These are phyloP conservation scores for Metahyphopichia silvanorum DNA, from an alignment of 805 yeast genomes.

Conservation along the genomic window DNA sequence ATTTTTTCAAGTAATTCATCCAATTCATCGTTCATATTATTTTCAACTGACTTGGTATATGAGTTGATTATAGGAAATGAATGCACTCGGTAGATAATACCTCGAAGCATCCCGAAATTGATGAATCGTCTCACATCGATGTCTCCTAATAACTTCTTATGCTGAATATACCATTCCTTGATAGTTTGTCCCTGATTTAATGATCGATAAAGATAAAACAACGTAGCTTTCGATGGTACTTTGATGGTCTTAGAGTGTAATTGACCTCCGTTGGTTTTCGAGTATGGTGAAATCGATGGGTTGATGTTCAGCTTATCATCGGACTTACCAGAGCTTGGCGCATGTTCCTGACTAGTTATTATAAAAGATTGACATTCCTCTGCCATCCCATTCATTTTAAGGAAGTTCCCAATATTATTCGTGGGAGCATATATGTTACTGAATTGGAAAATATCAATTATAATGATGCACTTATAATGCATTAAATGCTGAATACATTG, in stretches of 20 bases:
- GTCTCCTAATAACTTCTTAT: slow-evolving; percentile 52
- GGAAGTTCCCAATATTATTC: slow-evolving; percentile 64
- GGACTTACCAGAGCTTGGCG: neutral
- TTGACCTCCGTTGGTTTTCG: neutral
- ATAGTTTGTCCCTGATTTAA: slow-evolving; percentile 75
- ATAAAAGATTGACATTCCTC: slow-evolving; percentile 86
- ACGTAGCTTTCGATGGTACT: slow-evolving; percentile 60
- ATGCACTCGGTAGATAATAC: slow-evolving; percentile 76
- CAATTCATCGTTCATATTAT: slow-evolving; percentile 16
- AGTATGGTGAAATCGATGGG: neutral
- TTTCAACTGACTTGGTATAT: slow-evolving; percentile 36
- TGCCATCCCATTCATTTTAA: slow-evolving; percentile 61
- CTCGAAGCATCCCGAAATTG: slow-evolving; percentile 81
- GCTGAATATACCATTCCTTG: slow-evolving; percentile 77
- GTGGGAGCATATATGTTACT: slow-evolving; percentile 87
- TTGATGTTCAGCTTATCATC: slow-evolving; percentile 5
- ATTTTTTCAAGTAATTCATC: slow-evolving; percentile 12
- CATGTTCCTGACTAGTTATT: slow-evolving; percentile 33
- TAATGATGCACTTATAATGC: slow-evolving; percentile 81
- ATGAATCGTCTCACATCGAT: slow-evolving; percentile 84
- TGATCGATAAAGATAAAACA: slow-evolving; percentile 73
- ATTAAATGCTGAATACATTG: slow-evolving; percentile 89
- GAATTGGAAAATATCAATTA: slow-evolving; percentile 87
- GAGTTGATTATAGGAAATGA: slow-evolving; percentile 63
- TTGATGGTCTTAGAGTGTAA: slow-evolving; percentile 8